Base-by-base conservation (phyloP, 805 yeast genomes). In the Kodamaea leandrae region DNA sequence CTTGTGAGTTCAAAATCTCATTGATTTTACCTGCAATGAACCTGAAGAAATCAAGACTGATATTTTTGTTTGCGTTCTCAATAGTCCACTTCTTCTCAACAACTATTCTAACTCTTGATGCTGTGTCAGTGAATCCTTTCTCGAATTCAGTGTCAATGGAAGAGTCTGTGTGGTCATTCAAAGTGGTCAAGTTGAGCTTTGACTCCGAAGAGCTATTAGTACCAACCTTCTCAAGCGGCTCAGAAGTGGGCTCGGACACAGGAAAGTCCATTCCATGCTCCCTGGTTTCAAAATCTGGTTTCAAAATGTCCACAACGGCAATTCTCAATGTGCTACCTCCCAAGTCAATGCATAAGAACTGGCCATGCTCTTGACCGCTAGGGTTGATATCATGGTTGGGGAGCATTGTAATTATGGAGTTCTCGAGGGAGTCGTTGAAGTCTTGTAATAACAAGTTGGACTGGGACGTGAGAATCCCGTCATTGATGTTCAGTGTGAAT, bases 271-370 rank as follows among this genome's bases (percentile, higher is more conserved):
- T 5, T 14, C 15, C 13, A 6, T 4, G 7, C 13, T 30, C 21
- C 21, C 33, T 16, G 3, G 21, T 4, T 17, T 30, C 33, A 16
- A 9, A 30, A 15, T 18, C 20, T 12, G 21, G 33, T 15, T 30
- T 30, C 33, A 30, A 16, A n/a, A 69, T 63, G 15, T 53, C 42
- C 8, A 69, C 58, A 23, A 68, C 64, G 2, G 73, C 64, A 3
- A 72, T 58, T 24, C 81, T 60, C 15, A 77, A 54, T 1, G 82
- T 77, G 1, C 78, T 71, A 2, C 83, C 83, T 4, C 83, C 83
- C 36, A 78, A 56, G 46, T 78, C 83, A n/a, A 78, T 59, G 15
- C 63, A 74, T 53, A 70, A 63, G 57, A 44, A 74, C 28, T 66
- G 57, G 19, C 73, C 74, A 32, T 40, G 37, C 45, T 64, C 63